Conservation (phyloP, 2,329 filamentous ascomycete species). For the Phaeosphaeriaceae sp. region DNA sequence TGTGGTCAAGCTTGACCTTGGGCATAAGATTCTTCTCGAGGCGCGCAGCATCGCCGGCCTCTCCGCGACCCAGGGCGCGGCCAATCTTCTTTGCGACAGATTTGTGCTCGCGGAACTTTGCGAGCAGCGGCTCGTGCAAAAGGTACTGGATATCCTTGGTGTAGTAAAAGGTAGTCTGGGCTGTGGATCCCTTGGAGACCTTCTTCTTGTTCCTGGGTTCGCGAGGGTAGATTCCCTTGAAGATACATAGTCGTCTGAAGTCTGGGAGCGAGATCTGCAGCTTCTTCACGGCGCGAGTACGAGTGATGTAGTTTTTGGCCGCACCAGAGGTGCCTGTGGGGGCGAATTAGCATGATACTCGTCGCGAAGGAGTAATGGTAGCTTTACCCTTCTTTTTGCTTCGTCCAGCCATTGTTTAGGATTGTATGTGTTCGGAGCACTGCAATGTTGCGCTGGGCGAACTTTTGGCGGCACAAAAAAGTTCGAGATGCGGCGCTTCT, state of each 20-base stretch:
- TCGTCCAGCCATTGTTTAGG: conserved; percentile 41
- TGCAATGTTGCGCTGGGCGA: conserved; percentile 6
- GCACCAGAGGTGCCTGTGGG: conserved; percentile 77
- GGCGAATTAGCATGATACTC: conserved; percentile 22
- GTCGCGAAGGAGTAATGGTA: conserved; percentile 2
- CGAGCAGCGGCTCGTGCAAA: conserved; percentile 90
- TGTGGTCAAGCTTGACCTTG: conserved; percentile 90
- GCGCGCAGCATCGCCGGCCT: conserved; percentile 85
- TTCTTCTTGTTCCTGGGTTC: conserved; percentile 98
- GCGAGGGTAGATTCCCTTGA: conserved; percentile 98
- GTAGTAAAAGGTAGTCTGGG: conserved; percentile 89
- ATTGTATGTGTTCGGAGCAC: conserved; percentile 5
- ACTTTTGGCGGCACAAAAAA: conserved; percentile 39
- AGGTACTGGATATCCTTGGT: conserved; percentile 98
- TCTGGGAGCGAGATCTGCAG: conserved; percentile 96
- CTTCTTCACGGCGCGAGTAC: conserved; percentile 96
- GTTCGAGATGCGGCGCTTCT: conserved; percentile 31
- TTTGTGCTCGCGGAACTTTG: conserved; percentile 97
- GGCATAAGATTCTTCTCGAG: conserved; percentile 92
- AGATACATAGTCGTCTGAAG: conserved; percentile 98
- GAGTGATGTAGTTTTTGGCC: conserved; percentile 97
- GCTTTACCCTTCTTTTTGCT: conserved; percentile 69
- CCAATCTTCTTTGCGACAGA: conserved; percentile 97
- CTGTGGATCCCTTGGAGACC: conserved; percentile 87
- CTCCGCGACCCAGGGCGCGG: conserved; percentile 86